Base-by-base conservation (phyloP, 208 protist species). In the Acanthamoeba lenticulata region DNA sequence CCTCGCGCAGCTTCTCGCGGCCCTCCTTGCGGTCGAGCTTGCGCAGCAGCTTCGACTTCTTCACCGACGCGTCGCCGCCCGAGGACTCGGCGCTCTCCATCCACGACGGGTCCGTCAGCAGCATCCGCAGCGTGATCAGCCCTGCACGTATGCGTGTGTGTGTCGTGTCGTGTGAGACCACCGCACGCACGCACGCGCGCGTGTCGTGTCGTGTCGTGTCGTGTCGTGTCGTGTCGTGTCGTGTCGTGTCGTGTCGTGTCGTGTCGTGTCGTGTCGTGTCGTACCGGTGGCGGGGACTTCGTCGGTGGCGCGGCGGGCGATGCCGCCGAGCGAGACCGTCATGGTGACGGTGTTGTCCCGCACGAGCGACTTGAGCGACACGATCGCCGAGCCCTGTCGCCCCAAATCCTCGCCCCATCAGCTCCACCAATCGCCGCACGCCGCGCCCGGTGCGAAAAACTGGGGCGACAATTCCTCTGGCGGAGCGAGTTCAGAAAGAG, bases 201-300 rank as follows among this genome's bases (percentile, higher is more conserved):
- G 62, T 74, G 9, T 74, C 19, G 11, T 32, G 13, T 42, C 67
- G 11, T 60, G 52, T n/a, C n/a, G n/a, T 60, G 13, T 60, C 52
- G 52, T 9, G 1, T 52, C 15, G 45, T 5, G 15, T 52, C 15
- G 45, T 52, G 45, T 52, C 5, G 45, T 52, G 45, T 5, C 45
- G 45, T 5, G 45, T 15, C 17, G 27, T 52, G 49, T 47, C 83
- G 4, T 60, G 13, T 60, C 52, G 52, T 9, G 1, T 52, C 15
- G 45, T 5, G 15, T 52, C 15, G 45, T 52, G 45, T 52, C 5
- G 45, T 52, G 45, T 5, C 45, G 45, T 5, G 45, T 15, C 17
- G 27, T 52, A 83, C 83, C 83, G 4, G 83, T 90, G 32, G 83
- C 83, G n/a, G 83, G 83, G 21, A 90, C 32, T 19, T 90, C 83